Percentiles rank a stretch among this genome's conserved stretches.
Evolutionary conservation across 257 asterid species (phyloP).

Genomic region (Orobanche coerulescens): DNA sequence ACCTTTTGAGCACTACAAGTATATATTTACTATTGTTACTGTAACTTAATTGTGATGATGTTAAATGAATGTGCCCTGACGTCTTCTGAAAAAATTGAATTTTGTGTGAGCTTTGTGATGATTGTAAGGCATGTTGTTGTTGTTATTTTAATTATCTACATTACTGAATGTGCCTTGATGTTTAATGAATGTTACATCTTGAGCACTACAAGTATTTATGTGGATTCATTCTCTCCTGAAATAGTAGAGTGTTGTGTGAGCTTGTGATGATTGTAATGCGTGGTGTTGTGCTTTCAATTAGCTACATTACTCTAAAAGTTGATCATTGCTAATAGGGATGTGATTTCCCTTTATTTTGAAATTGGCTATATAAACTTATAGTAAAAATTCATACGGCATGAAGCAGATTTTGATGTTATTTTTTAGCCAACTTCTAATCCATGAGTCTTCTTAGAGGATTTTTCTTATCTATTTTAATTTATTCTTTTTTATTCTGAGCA

Average conservation of each 20-base stretch:
- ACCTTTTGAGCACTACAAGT: not conserved
- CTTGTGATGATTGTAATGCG: not conserved
- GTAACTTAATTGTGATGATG: not conserved
- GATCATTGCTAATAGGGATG: not conserved
- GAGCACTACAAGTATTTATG: not conserved
- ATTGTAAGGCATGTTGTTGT: too few species aligned
- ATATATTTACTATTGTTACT: not conserved
- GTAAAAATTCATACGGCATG: not conserved
- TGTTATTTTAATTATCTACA: too few species aligned
- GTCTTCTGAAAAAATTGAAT: too few species aligned
- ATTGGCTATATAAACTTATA: not conserved
- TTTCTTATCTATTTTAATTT: not conserved
- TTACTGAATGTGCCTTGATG: too few species aligned
- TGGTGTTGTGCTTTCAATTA: not conserved
- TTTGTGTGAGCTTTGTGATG: too few species aligned
- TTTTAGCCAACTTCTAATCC: not conserved
- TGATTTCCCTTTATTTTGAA: not conserved
- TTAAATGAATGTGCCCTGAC: too few species aligned
- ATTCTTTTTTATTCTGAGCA: not conserved
- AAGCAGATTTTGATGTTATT: not conserved
- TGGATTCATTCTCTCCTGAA: not conserved
- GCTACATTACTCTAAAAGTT: not conserved
- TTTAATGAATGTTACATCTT: not conserved
- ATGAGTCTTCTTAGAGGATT: not conserved
- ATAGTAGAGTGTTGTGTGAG: not conserved